Evolutionary conservation across 345 rosid genomes (phyloP).

Genomic region (Durio zibethinus): DNA sequence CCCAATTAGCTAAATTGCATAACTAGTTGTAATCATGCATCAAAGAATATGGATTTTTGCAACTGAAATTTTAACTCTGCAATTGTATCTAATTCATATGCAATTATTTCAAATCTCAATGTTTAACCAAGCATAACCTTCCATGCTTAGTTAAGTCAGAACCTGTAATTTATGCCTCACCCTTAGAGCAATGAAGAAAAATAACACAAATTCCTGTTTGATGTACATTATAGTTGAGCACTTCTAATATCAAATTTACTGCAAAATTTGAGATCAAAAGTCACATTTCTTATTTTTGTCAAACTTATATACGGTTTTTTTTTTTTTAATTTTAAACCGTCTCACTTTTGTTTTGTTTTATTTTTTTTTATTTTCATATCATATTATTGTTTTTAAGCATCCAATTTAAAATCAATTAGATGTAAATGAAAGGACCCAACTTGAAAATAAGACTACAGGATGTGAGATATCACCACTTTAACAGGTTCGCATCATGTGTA

Average conservation of each 20-base stretch:
- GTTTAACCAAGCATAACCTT: neutral
- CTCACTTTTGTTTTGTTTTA: too few species aligned
- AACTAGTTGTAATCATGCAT: neutral
- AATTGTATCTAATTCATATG: neutral
- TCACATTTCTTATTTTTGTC: too few species aligned
- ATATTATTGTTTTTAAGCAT: too few species aligned
- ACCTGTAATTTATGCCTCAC: neutral
- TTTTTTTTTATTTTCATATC: too few species aligned
- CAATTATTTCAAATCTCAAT: neutral
- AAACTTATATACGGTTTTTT: too few species aligned
- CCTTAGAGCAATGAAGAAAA: neutral
- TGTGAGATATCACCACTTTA: too few species aligned
- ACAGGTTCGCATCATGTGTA: too few species aligned
- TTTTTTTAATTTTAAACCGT: too few species aligned
- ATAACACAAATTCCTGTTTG: neutral
- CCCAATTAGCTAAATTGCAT: neutral
- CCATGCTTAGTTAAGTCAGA: neutral
- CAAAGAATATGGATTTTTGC: neutral
- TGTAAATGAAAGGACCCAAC: too few species aligned
- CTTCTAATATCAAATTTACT: neutral
- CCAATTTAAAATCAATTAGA: too few species aligned
- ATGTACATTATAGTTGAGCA: neutral
- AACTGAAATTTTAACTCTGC: neutral
- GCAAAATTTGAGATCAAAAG: neutral
- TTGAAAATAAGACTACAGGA: too few species aligned